Evolutionary conservation across 495 filamentous ascomycete species (phyloP).

Genomic region (Podospora sp.): DNA sequence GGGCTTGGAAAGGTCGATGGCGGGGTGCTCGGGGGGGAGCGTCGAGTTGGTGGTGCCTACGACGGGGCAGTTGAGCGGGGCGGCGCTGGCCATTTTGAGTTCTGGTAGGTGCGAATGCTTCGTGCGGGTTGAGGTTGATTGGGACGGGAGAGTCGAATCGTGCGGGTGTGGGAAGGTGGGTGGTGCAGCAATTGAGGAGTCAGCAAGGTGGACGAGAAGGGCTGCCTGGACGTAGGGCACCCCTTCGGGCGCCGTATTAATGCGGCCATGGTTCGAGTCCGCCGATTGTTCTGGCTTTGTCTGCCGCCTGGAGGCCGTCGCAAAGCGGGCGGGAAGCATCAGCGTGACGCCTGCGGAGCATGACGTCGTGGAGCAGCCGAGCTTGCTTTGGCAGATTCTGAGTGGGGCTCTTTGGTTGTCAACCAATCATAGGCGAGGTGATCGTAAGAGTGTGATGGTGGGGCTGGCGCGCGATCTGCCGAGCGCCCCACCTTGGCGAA

Average conservation of each 20-base stretch:
- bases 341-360: background rate
- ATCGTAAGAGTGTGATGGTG: background rate
- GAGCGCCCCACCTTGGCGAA: background rate
- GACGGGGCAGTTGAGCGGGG: slow-evolving; percentile 38
- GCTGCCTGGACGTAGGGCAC: background rate
- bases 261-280: background rate
- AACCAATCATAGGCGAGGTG: background rate
- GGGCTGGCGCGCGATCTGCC: background rate
- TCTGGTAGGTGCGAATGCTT: background rate
- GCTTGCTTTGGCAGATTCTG: background rate
- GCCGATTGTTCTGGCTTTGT: background rate
- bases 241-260: background rate
- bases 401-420: background rate
- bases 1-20: slow-evolving; percentile 47
- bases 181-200: background rate
- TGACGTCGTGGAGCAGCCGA: slow-evolving; percentile 9
- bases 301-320: background rate
- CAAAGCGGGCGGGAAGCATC: background rate
- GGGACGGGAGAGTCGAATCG: background rate
- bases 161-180: background rate
- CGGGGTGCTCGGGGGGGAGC: slow-evolving; percentile 45
- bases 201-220: background rate
- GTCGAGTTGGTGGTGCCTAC: slow-evolving; percentile 51
- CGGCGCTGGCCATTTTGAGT: slow-evolving; percentile 17
- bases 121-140: background rate